These are phyloP conservation scores for Fusarium subglutinans DNA, from an alignment of 2,329 filamentous ascomycete species.

Conservation along the genomic window DNA sequence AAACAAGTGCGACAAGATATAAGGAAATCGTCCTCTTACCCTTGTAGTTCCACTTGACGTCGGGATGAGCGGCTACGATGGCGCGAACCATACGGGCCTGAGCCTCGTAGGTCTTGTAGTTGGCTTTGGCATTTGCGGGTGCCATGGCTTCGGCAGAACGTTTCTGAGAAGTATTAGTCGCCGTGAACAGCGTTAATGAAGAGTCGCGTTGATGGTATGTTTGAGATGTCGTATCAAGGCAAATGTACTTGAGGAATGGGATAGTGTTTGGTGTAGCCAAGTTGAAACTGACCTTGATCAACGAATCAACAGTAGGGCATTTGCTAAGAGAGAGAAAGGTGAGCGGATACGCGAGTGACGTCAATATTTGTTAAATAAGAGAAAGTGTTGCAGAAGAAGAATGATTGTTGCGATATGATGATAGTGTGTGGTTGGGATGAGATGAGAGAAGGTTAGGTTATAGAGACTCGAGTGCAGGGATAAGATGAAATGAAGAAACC, in stretches of 20 bases:
- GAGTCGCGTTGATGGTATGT: not conserved
- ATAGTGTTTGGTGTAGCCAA: not conserved
- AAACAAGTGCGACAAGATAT: not conserved
- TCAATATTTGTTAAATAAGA: not conserved
- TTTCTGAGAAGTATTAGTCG: not conserved
- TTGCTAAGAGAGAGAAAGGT: not conserved
- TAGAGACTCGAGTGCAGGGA: not conserved
- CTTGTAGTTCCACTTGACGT: constrained; percentile 67
- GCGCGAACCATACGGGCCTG: constrained; percentile 69
- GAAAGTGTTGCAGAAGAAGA: not conserved
- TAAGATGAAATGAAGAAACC: not conserved
- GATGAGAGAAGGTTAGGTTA: not conserved
- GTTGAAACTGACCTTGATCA: constrained; percentile 12
- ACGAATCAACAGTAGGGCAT: not conserved
- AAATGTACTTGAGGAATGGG: not conserved
- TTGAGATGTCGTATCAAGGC: not conserved
- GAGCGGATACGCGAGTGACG: not conserved
- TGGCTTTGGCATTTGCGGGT: constrained; percentile 54
- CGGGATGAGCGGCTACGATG: constrained; percentile 65
- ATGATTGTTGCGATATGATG: not conserved
- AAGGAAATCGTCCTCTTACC: constrained; percentile 55
- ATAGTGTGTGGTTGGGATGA: not conserved
- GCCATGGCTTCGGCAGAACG: constrained; percentile 51
- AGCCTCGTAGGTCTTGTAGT: constrained; percentile 69
- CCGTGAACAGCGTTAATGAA: not conserved